phyloP scores from a whole-genome alignment of 2,329 filamentous ascomycete species.

The Bertia moriformis region DNA sequence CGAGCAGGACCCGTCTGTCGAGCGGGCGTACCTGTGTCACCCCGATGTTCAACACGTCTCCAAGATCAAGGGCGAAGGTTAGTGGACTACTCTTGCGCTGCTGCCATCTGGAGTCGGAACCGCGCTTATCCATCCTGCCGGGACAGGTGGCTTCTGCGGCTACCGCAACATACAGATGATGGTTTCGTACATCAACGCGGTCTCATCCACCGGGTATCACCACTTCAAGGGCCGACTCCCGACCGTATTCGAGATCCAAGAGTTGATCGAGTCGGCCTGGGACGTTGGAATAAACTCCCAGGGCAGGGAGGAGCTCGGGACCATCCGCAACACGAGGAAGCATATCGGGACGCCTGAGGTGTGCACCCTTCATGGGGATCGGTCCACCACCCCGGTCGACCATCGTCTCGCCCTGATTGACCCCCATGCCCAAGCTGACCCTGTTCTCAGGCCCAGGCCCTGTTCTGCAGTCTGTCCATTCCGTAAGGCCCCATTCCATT shows the following conservation, averaged over 20 bases:
- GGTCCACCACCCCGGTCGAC: too few species aligned
- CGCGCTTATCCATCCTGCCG: slow-evolving; percentile 20
- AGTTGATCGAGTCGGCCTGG: slow-evolving; percentile 79
- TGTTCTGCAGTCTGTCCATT: slow-evolving; percentile 58
- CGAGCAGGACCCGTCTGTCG: background rate
- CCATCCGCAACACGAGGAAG: slow-evolving; percentile 75
- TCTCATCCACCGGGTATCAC: slow-evolving; percentile 37
- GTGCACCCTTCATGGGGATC: slow-evolving; percentile 8
- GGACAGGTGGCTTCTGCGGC: slow-evolving; percentile 69
- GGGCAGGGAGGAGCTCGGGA: slow-evolving; percentile 69
- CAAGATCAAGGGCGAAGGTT: background rate
- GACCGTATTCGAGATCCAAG: slow-evolving; percentile 68
- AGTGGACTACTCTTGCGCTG: slow-evolving; percentile 8
- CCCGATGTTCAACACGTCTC: background rate
- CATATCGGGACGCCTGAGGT: slow-evolving; percentile 91
- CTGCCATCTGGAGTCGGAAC: slow-evolving; percentile 21
- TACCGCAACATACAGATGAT: slow-evolving; percentile 94
- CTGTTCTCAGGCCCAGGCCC: slow-evolving; percentile 52
- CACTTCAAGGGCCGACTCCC: slow-evolving; percentile 50
- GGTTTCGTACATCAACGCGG: slow-evolving; percentile 59
- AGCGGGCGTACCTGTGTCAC: background rate
- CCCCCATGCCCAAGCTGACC: slow-evolving; percentile 1
- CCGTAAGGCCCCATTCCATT: slow-evolving; percentile 25
- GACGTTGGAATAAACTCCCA: slow-evolving; percentile 65
- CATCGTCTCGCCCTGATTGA: too few species aligned